phyloP scores from a whole-genome alignment of 2,329 filamentous ascomycete genomes.

The Fragosphaeria purpurea region DNA sequence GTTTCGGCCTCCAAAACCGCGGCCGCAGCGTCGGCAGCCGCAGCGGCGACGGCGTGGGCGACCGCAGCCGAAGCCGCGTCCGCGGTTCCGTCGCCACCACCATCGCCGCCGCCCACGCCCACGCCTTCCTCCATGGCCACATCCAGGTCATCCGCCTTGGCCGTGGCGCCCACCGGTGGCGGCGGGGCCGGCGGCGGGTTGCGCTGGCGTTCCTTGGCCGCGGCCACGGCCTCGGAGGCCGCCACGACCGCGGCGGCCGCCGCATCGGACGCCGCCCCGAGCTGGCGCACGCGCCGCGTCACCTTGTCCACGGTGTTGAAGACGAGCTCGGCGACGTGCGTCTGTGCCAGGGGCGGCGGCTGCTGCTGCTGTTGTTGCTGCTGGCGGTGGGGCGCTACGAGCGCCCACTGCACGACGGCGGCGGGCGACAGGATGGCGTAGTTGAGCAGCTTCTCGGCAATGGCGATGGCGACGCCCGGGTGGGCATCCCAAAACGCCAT shows the following conservation, averaged over 20 bases:
- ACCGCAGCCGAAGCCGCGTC: constrained; percentile 26
- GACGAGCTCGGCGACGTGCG: constrained; percentile 83
- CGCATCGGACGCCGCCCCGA: constrained; percentile 39
- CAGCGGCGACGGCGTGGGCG: constrained; percentile 27
- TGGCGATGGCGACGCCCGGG: constrained; percentile 81
- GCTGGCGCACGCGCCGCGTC: constrained; percentile 72
- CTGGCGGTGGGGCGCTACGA: constrained; percentile 73
- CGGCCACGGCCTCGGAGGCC: constrained; percentile 14
- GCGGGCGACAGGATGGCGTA: constrained; percentile 86
- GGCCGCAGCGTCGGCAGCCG: constrained; percentile 9
- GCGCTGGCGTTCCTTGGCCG: constrained; percentile 33
- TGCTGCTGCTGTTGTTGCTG: constrained; percentile 80
- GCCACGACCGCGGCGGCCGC: constrained; percentile 21
- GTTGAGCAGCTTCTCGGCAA: constrained; percentile 94
- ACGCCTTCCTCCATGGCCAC: constrained; percentile 28
- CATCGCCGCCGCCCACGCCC: no score
- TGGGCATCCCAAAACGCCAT: constrained; percentile 91
- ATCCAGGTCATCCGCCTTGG: constrained; percentile 20
- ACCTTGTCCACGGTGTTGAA: constrained; percentile 85
- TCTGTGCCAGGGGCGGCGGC: constrained; percentile 66
- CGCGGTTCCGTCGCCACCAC: neutral
- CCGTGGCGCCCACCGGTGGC: neutral
- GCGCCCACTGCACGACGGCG: constrained; percentile 81
- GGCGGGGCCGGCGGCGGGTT: constrained; percentile 6
- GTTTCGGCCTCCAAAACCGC: constrained; percentile 22